A percentile compares a stretch with the other conserved stretches of the same genome.
phyloP scores from a whole-genome alignment of 202 grass and related monocot genomes.

The Cymbopogon flexuosus region DNA sequence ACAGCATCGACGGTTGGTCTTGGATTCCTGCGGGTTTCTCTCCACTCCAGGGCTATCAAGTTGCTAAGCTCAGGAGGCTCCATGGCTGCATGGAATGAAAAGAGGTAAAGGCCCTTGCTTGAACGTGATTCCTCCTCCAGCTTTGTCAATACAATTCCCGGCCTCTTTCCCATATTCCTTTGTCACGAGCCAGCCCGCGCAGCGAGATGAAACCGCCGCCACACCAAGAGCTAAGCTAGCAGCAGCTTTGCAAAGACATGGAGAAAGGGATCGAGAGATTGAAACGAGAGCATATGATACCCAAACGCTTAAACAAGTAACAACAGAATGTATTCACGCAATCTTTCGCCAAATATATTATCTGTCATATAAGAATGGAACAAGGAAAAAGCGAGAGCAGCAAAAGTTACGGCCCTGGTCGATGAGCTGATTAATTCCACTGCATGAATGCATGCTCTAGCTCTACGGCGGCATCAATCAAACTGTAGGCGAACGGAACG shows the following conservation, averaged over 20 bases:
- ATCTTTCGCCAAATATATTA: constrained; percentile 27
- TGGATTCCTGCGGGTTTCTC: neutral
- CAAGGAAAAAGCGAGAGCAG: neutral
- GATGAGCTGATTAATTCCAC: constrained; percentile 9
- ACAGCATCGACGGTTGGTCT: neutral
- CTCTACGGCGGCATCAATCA: neutral
- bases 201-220: neutral
- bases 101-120: neutral
- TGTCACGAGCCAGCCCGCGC: neutral
- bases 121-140: neutral
- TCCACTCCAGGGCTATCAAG: neutral
- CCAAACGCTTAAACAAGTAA: constrained; percentile 44
- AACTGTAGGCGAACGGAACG: neutral
- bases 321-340: constrained; percentile 25
- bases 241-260: neutral
- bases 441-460: neutral
- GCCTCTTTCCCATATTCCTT: neutral
- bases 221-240: neutral
- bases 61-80: neutral
- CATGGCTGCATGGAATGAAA: neutral
- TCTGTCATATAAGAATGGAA: neutral
- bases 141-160: neutral
- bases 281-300: constrained; percentile 39
- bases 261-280: neutral
- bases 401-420: constrained; percentile 33